Percentiles rank a stretch among this genome's conserved stretches.
These are phyloP conservation scores for Parasarocladium wereldwijsianum DNA, from an alignment of 2,329 filamentous ascomycete genomes.

Conservation along the genomic window DNA sequence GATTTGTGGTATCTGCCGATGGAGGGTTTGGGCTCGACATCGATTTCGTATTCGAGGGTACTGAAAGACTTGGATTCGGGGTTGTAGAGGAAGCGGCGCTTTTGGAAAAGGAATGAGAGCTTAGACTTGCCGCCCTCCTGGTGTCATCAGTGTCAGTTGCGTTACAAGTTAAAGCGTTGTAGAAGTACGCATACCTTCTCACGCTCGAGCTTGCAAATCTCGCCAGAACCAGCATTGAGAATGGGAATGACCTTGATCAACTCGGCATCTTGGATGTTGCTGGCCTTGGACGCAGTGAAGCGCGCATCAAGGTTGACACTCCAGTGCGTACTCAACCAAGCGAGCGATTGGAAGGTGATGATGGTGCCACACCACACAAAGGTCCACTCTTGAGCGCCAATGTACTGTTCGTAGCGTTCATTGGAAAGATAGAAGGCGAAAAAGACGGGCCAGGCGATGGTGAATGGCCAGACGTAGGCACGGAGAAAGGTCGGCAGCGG, in stretches of 20 bases:
- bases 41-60: conserved; percentile 71
- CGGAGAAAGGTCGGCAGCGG: conserved; percentile 71
- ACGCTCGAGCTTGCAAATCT: conserved; percentile 70
- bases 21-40: conserved; percentile 67
- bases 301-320: conserved; percentile 72
- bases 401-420: conserved; percentile 79
- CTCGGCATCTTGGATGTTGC: conserved; percentile 55
- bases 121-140: conserved; percentile 59
- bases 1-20: conserved; percentile 68
- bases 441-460: conserved; percentile 84
- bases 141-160: too few relatives aligned
- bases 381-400: conserved; percentile 92
- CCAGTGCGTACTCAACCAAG: conserved; percentile 97
- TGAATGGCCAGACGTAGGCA: conserved; percentile 85
- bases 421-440: conserved; percentile 72
- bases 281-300: conserved; percentile 65
- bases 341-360: conserved; percentile 70
- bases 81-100: conserved; percentile 85
- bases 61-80: conserved; percentile 58
- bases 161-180: too few relatives aligned
- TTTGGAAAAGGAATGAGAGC: conserved; percentile 90
- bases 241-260: conserved; percentile 88
- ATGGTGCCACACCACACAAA: conserved; percentile 88
- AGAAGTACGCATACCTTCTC: conserved; percentile 42
- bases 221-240: conserved; percentile 75